A percentile compares a stretch with the other conserved stretches of the same genome.
phyloP scores from a whole-genome alignment of 768 basidiomycete species.

The Amanita polypyramis region DNA sequence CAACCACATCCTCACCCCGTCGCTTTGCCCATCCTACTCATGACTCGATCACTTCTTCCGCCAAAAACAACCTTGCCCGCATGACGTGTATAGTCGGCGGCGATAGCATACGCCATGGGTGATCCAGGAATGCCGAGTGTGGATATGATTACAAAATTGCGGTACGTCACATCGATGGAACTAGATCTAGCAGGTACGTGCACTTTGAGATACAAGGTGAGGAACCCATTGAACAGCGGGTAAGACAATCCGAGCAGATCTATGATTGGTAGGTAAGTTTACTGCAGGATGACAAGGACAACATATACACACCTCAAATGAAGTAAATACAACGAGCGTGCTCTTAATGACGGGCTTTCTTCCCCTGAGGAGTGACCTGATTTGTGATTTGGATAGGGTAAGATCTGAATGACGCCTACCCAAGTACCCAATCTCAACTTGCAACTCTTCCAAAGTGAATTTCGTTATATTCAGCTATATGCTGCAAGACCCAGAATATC shows the following conservation, averaged over 20 bases:
- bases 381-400: slow-evolving; percentile 27
- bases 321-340: slow-evolving; percentile 35
- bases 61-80: slow-evolving; percentile 15
- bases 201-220: slow-evolving; percentile 35
- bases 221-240: slow-evolving; percentile 41
- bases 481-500: slow-evolving; percentile 29
- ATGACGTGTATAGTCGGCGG: slow-evolving; percentile 31
- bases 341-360: slow-evolving; percentile 34
- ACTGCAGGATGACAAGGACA: not conserved
- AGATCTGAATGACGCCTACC: not conserved
- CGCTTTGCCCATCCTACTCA: no score
- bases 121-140: slow-evolving; percentile 38
- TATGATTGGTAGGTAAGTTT: not conserved
- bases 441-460: slow-evolving; percentile 34
- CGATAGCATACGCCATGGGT: slow-evolving; percentile 32
- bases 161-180: slow-evolving; percentile 23
- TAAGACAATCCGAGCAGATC: slow-evolving; percentile 35
- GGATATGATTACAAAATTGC: slow-evolving; percentile 38
- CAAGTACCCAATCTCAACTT: slow-evolving; percentile 9
- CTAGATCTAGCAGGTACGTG: slow-evolving; percentile 17
- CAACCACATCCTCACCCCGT: no score
- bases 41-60: no score
- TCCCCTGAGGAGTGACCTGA: slow-evolving; percentile 38
- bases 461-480: slow-evolving; percentile 38
- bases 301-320: slow-evolving; percentile 41